Conservation (phyloP, 345 rosid genomes). For the Lepidium aucheri region DNA sequence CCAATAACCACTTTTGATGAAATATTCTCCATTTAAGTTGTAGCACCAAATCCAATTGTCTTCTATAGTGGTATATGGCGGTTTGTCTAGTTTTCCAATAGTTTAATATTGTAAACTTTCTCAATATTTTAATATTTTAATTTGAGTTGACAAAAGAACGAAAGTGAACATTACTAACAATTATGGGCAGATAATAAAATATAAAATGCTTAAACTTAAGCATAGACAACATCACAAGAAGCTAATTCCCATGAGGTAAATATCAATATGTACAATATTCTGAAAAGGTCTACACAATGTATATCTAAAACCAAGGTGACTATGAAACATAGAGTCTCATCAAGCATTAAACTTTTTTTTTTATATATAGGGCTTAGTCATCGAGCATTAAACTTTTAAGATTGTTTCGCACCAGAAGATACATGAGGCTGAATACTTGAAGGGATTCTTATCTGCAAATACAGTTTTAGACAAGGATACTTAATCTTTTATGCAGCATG, state of each 20-base stretch:
- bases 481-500: conserved; percentile 75
- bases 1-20: too few species aligned
- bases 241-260: neutral
- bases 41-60: too few species aligned
- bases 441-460: neutral
- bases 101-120: too few species aligned
- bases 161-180: neutral
- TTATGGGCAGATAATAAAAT: neutral
- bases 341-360: neutral
- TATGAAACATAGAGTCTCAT: neutral
- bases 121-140: too few species aligned
- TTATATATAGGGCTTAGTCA: too few species aligned
- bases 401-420: neutral
- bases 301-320: neutral
- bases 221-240: neutral
- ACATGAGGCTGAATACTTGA: neutral
- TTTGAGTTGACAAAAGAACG: too few species aligned
- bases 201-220: neutral
- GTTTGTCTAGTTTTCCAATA: too few species aligned
- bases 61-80: too few species aligned
- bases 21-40: too few species aligned
- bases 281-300: neutral
- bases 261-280: conserved; percentile 4
- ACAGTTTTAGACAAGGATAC: neutral
- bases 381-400: neutral